Conservation (phyloP, 345 rosid species). For the Citrus trifoliata region DNA sequence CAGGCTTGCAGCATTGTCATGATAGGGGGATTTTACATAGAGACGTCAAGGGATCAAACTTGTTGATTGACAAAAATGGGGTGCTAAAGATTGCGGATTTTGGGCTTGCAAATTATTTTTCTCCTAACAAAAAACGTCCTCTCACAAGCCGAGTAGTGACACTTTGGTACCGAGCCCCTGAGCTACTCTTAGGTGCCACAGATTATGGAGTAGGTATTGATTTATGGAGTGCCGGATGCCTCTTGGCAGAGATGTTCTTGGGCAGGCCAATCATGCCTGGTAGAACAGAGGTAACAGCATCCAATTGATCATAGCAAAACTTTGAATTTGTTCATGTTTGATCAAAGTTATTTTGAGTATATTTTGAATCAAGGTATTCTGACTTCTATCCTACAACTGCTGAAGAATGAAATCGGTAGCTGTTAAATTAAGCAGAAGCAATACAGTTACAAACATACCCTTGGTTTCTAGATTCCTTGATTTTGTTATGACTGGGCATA, state of each 20-base stretch:
- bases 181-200: constrained; percentile 56
- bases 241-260: constrained; percentile 61
- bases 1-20: background rate
- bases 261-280: constrained; percentile 59
- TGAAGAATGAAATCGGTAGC: background rate
- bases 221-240: constrained; percentile 72
- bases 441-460: background rate
- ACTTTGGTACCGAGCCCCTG: constrained; percentile 70
- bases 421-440: background rate
- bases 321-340: background rate
- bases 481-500: background rate
- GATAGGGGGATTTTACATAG: constrained; percentile 23
- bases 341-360: background rate
- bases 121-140: constrained; percentile 32
- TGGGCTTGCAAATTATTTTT: constrained; percentile 54
- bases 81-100: constrained; percentile 60
- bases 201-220: constrained; percentile 59
- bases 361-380: background rate
- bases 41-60: constrained; percentile 63
- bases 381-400: background rate
- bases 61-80: constrained; percentile 52
- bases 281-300: constrained; percentile 46
- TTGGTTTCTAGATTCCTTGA: background rate
- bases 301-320: background rate
- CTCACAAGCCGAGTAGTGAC: constrained; percentile 64